Base-by-base conservation (phyloP, 1,284 basidiomycete genomes). In the Rugosomyces carneus region DNA sequence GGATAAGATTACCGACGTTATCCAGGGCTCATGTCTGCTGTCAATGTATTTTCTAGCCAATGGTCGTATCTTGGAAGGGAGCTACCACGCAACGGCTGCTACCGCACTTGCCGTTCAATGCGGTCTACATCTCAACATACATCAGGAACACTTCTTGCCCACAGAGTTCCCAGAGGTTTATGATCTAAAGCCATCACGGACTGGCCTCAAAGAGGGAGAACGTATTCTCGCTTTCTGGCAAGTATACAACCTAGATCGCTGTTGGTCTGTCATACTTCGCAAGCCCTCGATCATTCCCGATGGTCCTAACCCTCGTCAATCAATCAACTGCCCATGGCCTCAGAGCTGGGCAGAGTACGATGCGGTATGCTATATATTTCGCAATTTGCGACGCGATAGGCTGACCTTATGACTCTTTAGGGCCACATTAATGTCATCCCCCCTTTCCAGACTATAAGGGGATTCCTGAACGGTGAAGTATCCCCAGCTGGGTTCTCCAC, bases 41-140 rank as follows among this genome's bases (percentile, higher is more conserved):
- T 79, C 87, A 8, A 60, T 80, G 47, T 89, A 89, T 61, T 85
- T 84, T 61, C 66, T 86, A 24, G 77, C 82, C 24, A 85, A 81
- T 53, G 85, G 84, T 6, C 76, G 86, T 26, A 64, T 82, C 4
- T 61, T 82, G 16, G 86, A 89, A 58, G 85, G 85, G 6, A 79
- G 80, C 54, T 84, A 82, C 57, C 81, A 88, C 58, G 76, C 78
- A 0, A 79, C 78, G 49, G 76, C 81, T 0, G 85, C 84, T 0
- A 78, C 80, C 1, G 72, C 80, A 10, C 65, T 89, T 37, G 77
- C 79, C 9, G 63, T 85, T 19, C 84, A 86, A 55, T 80, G 72
- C 55, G 79, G 80, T 6, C 72, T 88, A 36, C 80, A 84, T 55
- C 72, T 75, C 40, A 61, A 73, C 46, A 60, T 71, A 40, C 61